Percentiles rank a stretch among this genome's conserved stretches.
phyloP scores from a whole-genome alignment of 345 rosid species.

The Euphorbia pulcherrima region DNA sequence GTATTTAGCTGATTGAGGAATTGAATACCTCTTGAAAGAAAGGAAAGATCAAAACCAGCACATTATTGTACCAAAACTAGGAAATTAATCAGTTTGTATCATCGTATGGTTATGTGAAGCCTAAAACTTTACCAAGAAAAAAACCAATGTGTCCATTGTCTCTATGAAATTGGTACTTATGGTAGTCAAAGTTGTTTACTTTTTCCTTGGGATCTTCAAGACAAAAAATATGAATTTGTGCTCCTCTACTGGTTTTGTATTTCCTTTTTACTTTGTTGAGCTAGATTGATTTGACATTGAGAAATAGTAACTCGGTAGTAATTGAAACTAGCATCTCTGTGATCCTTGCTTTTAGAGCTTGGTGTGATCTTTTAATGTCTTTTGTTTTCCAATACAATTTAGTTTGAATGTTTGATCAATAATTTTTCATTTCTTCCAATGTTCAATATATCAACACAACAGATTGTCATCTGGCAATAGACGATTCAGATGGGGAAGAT shows the following conservation, averaged over 20 bases:
- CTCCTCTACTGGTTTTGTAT: not conserved
- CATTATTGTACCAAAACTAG: not conserved
- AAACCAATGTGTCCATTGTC: too few species aligned
- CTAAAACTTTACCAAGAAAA: too few species aligned
- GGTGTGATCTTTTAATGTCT: not conserved
- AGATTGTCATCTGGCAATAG: constrained; percentile 24
- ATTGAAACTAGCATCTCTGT: not conserved
- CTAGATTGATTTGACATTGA: not conserved
- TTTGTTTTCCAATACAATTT: not conserved
- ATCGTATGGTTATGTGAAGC: not conserved
- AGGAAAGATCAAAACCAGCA: not conserved
- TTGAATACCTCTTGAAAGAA: not conserved
- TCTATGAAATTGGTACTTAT: not conserved
- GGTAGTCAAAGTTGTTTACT: constrained; percentile 15
- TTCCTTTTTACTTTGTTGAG: not conserved
- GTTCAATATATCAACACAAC: constrained; percentile 22
- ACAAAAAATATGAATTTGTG: not conserved
- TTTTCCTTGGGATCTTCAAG: not conserved
- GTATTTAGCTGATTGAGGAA: constrained; percentile 7
- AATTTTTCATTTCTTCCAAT: not conserved
- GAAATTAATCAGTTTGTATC: not conserved
- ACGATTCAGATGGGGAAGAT: constrained; percentile 45
- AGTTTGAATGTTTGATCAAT: constrained; percentile 12
- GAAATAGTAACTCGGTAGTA: not conserved
- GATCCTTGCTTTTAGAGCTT: not conserved